These are phyloP conservation scores for Sisymbrium irio DNA, from an alignment of 345 rosid species.

Conservation along the genomic window DNA sequence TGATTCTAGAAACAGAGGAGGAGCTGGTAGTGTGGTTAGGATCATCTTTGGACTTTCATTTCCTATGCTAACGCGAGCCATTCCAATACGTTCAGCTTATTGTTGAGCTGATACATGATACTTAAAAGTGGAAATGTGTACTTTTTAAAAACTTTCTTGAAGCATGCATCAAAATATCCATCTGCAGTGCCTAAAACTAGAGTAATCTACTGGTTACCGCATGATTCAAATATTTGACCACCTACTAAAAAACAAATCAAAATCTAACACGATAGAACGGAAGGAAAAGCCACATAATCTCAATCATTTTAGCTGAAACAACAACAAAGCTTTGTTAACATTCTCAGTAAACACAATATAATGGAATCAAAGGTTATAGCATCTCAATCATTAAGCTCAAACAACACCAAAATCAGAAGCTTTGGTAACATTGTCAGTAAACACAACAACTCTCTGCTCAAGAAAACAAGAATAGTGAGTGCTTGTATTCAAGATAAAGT, in stretches of 20 bases:
- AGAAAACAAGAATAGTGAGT: slow-evolving; percentile 1
- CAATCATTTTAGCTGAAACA: background rate
- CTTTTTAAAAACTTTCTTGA: background rate
- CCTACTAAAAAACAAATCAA: background rate
- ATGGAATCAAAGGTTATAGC: too few relatives aligned
- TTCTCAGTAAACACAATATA: too few relatives aligned
- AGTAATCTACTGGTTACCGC: background rate
- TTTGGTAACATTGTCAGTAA: background rate
- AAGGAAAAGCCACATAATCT: background rate
- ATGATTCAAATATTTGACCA: background rate
- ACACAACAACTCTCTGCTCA: background rate
- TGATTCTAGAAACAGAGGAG: slow-evolving; percentile 27
- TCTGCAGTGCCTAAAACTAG: background rate
- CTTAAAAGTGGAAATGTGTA: slow-evolving; percentile 15
- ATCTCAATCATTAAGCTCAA: slow-evolving; percentile 5
- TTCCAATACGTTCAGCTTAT: background rate
- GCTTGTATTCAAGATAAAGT: background rate
- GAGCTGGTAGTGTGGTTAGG: slow-evolving; percentile 40
- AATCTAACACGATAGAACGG: background rate
- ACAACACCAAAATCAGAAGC: background rate
- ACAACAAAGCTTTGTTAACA: background rate
- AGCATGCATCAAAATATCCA: background rate
- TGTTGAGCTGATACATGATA: slow-evolving; percentile 12
- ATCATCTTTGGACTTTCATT: slow-evolving; percentile 47
- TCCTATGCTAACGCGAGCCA: slow-evolving; percentile 35